A percentile compares a stretch with the other conserved stretches of the same genome.
These are phyloP conservation scores for Saccharomycopsis capsularis DNA, from an alignment of 805 yeast genomes.

Conservation along the genomic window DNA sequence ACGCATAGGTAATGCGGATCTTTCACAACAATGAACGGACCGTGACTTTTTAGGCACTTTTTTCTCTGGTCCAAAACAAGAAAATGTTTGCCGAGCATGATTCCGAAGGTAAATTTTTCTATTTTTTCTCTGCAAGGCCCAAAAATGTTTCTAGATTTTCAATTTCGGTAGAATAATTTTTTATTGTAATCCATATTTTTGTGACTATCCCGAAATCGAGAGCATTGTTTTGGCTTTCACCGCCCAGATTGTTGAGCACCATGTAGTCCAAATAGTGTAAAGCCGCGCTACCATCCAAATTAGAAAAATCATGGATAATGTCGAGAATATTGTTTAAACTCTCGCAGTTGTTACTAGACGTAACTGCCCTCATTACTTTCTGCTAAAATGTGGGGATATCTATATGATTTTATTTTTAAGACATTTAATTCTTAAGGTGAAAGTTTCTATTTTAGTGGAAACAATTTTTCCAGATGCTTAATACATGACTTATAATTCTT, in stretches of 20 bases:
- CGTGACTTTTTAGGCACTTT: not conserved
- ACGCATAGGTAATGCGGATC: not conserved
- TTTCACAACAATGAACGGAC: too few species aligned
- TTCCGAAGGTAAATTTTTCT: not conserved
- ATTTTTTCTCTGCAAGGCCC: not conserved
- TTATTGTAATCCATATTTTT: not conserved
- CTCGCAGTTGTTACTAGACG: not conserved
- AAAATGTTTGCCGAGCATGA: not conserved
- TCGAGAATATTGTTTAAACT: not conserved
- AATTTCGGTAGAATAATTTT: not conserved
- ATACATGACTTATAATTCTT: not conserved
- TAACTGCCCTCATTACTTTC: not conserved
- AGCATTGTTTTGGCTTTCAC: too few species aligned
- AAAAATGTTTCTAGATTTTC: not conserved
- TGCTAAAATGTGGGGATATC: not conserved
- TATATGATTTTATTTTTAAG: too few species aligned
- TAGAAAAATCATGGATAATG: constrained; percentile 1
- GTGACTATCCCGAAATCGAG: too few species aligned
- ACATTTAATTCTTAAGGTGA: not conserved
- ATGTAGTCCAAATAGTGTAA: not conserved
- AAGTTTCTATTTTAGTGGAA: not conserved
- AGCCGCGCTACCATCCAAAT: not conserved
- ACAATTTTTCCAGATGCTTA: not conserved
- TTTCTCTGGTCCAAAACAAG: not conserved
- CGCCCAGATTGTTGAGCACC: not conserved